phyloP scores from a whole-genome alignment of 352 stramenopile genomes.

The Peronosclerospora sorghi region DNA sequence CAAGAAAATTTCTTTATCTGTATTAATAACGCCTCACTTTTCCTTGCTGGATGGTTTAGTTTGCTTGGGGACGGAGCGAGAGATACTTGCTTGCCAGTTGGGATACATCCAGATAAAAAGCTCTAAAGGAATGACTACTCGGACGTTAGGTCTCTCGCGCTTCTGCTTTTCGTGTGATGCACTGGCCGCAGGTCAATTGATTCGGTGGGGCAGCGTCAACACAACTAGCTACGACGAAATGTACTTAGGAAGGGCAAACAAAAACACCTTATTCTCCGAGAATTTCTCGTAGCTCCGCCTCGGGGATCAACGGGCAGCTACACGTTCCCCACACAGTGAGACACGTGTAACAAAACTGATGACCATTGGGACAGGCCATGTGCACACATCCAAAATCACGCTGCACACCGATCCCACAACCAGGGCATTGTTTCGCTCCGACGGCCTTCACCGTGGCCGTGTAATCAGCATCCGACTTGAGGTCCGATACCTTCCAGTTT shows the following conservation, averaged over 20 bases:
- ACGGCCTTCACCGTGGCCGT: constrained; percentile 23
- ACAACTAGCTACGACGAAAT: neutral
- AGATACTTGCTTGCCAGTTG: too few species aligned
- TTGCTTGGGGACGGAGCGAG: too few species aligned
- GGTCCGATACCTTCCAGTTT: constrained; percentile 43
- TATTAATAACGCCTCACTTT: too few species aligned
- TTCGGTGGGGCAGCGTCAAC: too few species aligned
- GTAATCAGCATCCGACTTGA: constrained; percentile 59
- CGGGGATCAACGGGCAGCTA: constrained; percentile 44
- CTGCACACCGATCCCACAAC: constrained; percentile 60
- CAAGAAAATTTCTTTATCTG: too few species aligned
- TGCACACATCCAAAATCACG: constrained; percentile 68
- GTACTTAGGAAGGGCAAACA: neutral
- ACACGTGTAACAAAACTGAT: constrained; percentile 74
- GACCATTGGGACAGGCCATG: constrained; percentile 60
- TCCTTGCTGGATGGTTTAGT: too few species aligned
- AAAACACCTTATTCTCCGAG: constrained; percentile 30
- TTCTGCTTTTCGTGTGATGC: too few species aligned
- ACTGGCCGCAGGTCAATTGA: too few species aligned
- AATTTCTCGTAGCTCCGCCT: constrained; percentile 37
- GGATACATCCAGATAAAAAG: too few species aligned
- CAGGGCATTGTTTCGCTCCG: constrained; percentile 62
- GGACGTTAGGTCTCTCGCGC: too few species aligned
- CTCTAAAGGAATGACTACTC: too few species aligned
- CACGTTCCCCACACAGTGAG: constrained; percentile 40